Percentiles rank a stretch among this genome's conserved stretches.
phyloP scores from a whole-genome alignment of 768 basidiomycete genomes.

The Russula virescens region DNA sequence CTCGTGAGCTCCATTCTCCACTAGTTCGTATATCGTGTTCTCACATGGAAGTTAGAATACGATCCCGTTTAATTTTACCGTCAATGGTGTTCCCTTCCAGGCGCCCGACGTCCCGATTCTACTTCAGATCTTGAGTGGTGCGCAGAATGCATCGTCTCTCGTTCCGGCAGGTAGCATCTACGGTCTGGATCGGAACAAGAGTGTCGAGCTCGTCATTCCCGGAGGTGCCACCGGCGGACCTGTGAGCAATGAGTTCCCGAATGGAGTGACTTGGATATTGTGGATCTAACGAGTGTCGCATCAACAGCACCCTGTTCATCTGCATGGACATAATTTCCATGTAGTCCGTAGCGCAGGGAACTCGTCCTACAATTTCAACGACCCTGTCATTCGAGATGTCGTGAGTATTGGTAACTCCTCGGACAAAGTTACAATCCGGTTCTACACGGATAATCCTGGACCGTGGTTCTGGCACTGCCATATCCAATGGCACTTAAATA shows the following conservation, averaged over 20 bases:
- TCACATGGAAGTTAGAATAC: conserved; percentile 1
- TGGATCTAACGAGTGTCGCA: neutral
- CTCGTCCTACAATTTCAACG: conserved; percentile 11
- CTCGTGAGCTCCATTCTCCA: conserved; percentile 16
- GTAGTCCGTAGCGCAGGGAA: conserved; percentile 16
- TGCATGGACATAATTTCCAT: conserved; percentile 18
- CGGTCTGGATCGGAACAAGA: conserved; percentile 41
- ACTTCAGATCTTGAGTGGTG: conserved; percentile 55
- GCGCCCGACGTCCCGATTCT: conserved; percentile 47
- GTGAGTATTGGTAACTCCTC: conserved; percentile 18
- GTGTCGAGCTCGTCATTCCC: conserved; percentile 43
- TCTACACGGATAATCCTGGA: conserved; percentile 30
- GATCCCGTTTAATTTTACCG: conserved; percentile 24
- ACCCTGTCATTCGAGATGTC: conserved; percentile 25
- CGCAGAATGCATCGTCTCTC: conserved; percentile 40
- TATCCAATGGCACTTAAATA: conserved; percentile 30
- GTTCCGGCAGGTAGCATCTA: conserved; percentile 47
- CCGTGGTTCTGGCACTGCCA: conserved; percentile 31
- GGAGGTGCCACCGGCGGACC: conserved; percentile 36
- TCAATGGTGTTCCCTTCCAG: conserved; percentile 35
- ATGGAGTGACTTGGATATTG: too few species aligned
- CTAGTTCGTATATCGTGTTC: neutral
- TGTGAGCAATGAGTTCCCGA: neutral
- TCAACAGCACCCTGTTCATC: conserved; percentile 19
- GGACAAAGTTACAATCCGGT: conserved; percentile 27